These are phyloP conservation scores for Lipomyces oligophaga DNA, from an alignment of 805 yeast genomes.

Conservation along the genomic window DNA sequence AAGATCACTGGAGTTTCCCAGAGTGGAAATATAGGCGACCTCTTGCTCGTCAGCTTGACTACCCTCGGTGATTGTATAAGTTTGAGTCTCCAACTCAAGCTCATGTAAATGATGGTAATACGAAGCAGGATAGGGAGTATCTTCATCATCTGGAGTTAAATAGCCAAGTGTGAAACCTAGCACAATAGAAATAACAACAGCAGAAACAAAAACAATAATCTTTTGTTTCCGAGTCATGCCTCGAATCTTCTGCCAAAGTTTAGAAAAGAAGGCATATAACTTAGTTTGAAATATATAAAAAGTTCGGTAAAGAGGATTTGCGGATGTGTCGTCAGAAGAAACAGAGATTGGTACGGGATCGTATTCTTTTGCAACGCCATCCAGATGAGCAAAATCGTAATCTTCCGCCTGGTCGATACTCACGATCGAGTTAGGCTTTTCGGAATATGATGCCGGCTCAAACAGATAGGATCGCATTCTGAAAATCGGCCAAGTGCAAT, in stretches of 20 bases:
- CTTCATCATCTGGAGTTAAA: conserved; percentile 26
- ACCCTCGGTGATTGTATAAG: conserved; percentile 5
- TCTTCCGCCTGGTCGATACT: conserved; percentile 26
- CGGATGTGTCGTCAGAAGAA: conserved; percentile 3
- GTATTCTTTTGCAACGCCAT: conserved; percentile 28
- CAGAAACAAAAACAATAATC: conserved; percentile 12
- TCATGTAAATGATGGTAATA: conserved; percentile 15
- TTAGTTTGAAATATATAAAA: conserved; percentile 1
- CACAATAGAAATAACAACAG: conserved; percentile 17
- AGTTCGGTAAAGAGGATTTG: conserved; percentile 8
- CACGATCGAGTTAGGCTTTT: conserved; percentile 12
- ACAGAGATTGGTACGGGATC: conserved; percentile 15
- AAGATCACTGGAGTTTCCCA: conserved; percentile 1
- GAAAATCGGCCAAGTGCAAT: neutral
- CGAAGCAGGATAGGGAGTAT: conserved; percentile 19
- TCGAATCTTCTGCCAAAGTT: conserved; percentile 12
- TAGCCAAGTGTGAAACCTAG: conserved; percentile 26
- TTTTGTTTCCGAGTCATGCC: conserved; percentile 20
- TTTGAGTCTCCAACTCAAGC: conserved; percentile 1
- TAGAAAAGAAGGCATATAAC: neutral
- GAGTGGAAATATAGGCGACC: conserved; percentile 1
- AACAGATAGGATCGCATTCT: conserved; percentile 25
- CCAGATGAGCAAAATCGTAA: conserved; percentile 24
- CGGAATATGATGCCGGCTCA: conserved; percentile 22
- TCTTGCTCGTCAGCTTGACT: conserved; percentile 6